Evolutionary conservation across 1,139 yeast genomes (phyloP), one percentile per base, ranked within the genome.

Genomic region (Saccharomyces hybrid): DNA sequence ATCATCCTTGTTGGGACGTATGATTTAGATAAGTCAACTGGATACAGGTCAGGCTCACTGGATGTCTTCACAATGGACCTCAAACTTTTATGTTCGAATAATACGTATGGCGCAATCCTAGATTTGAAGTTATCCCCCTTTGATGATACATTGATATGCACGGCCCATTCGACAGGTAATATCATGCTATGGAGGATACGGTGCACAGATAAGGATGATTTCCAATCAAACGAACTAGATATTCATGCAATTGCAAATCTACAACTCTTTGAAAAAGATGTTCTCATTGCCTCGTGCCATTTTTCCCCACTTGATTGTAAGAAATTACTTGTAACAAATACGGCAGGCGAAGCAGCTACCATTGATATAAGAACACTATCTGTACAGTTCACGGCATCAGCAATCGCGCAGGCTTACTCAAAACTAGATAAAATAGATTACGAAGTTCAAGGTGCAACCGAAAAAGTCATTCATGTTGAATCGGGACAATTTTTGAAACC

Each of bases 131-230:
- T 88, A 55, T 76, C 76, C 46, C 88, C 89, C 0, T 70, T 71
- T 49, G 82, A 83, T 59, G 67, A 72, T 3, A 60, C 73, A 8
- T 48, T 78, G 5, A 59, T 90, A 3, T 76, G 78, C 2, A 78
- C 89, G 0, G 91, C 84, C 0, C 96, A 91, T 65, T 87, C 96
- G 0, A 85, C 89, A 0, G 98, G 98, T 1, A 78, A 78, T 56
- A 64, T 91, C 13, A 73, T 73, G 44, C 59, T 86, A 2, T 91
- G 97, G 97, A 72, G 64, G 26, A 70, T 72, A 51, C 32, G 29
- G 46, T 38, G 26, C 44, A 47, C 20, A 46, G 53, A 51, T n/a
- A 51, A 55, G 7, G 57, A 55, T 2, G 62, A 59, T 28, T 50
- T 62, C 1, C 47, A 49, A 27, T 51, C 76, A 11, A 53, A 54